Percentiles rank a stretch among this genome's conserved stretches.
phyloP scores from a whole-genome alignment of 192 early-diverging fungal species.

The Rhizophagus sp. region DNA sequence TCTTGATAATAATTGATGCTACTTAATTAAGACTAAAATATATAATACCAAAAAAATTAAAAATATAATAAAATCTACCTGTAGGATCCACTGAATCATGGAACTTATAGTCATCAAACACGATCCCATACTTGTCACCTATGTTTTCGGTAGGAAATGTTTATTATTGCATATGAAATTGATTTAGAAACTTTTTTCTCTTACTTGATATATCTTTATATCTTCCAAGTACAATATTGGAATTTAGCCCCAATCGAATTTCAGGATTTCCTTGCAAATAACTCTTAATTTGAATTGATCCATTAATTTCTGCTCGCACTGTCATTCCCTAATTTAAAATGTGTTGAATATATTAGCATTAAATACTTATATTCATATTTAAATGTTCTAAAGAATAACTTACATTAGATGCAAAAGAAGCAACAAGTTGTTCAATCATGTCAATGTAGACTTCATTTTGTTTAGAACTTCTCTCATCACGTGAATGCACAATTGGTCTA shows the following conservation, averaged over 20 bases:
- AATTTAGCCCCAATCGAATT: background rate
- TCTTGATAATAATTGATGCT: background rate
- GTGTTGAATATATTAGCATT: background rate
- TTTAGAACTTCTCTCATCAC: background rate
- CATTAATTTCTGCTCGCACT: conserved; percentile 21
- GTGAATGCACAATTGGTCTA: conserved; percentile 4
- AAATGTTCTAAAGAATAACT: background rate
- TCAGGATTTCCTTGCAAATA: conserved; percentile 21
- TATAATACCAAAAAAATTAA: background rate
- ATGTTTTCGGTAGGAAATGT: background rate
- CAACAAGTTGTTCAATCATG: conserved; percentile 22
- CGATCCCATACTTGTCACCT: conserved; percentile 16
- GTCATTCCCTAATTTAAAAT: conserved; percentile 29
- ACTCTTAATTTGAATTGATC: conserved; percentile 22
- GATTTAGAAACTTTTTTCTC: background rate
- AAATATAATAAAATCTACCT: background rate
- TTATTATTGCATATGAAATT: background rate
- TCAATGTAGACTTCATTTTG: conserved; percentile 28
- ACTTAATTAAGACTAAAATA: background rate
- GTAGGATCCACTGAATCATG: conserved; percentile 22
- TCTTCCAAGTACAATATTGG: conserved; percentile 1
- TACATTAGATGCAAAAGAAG: conserved; percentile 20
- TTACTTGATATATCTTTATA: background rate
- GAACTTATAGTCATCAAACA: conserved; percentile 22
- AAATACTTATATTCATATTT: no score